Evolutionary conservation across 805 yeast species (phyloP).

Genomic region (Candida oleophila): DNA sequence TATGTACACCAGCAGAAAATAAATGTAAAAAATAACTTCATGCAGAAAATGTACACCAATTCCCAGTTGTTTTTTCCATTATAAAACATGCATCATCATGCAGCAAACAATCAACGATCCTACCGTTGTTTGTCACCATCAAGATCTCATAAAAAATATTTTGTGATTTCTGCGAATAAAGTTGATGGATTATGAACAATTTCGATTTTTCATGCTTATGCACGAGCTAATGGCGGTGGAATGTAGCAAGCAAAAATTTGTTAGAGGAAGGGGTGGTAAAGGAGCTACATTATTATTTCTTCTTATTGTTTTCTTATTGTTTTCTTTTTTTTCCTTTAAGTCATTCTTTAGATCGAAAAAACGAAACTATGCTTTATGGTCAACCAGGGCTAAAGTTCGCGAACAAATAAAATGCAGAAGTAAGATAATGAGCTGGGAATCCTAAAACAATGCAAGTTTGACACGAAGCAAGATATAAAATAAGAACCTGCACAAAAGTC

Average conservation of each 20-base stretch:
- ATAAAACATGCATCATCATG: neutral
- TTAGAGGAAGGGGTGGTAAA: too few relatives aligned
- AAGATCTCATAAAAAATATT: neutral
- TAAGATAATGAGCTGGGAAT: neutral
- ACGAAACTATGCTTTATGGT: neutral
- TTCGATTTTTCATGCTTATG: too few relatives aligned
- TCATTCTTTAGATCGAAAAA: neutral
- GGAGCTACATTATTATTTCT: too few relatives aligned
- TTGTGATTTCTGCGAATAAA: too few relatives aligned
- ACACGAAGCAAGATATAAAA: neutral
- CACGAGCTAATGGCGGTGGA: too few relatives aligned
- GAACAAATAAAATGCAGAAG: neutral
- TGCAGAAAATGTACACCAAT: neutral
- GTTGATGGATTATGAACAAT: too few relatives aligned
- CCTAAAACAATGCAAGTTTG: neutral
- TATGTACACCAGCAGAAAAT: neutral
- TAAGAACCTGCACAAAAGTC: neutral
- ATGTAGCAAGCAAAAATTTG: too few relatives aligned
- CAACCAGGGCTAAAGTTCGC: too few relatives aligned
- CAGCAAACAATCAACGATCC: neutral
- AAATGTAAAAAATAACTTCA: neutral
- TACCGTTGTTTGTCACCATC: neutral
- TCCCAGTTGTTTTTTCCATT: neutral
- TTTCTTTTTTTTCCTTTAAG: too few relatives aligned
- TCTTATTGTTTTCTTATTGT: too few relatives aligned